Conservation (phyloP, 169 alveolate genomes). For the Cryptosporidium meleagridis region DNA sequence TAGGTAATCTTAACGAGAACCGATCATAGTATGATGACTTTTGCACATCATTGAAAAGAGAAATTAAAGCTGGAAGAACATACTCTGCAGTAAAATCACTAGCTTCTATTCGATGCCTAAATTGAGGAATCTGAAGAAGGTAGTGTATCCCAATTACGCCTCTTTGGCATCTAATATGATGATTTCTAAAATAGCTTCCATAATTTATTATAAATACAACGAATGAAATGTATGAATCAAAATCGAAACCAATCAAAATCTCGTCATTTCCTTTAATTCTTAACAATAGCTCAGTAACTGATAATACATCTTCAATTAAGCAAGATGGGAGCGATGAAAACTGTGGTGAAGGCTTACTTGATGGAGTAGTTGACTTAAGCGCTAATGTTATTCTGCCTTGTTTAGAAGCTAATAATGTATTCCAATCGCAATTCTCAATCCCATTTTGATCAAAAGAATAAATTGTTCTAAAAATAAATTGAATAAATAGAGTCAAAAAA, state of each 20-base stretch:
- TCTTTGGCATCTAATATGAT: slow-evolving; percentile 87
- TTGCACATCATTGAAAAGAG: slow-evolving; percentile 83
- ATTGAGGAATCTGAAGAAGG: slow-evolving; percentile 78
- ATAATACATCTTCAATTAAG: slow-evolving; percentile 80
- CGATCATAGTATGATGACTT: slow-evolving; percentile 84
- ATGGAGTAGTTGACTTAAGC: slow-evolving; percentile 70
- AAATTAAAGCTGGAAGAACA: slow-evolving; percentile 83
- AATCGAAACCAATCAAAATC: slow-evolving; percentile 81
- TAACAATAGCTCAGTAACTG: slow-evolving; percentile 77
- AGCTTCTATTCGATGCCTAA: slow-evolving; percentile 75
- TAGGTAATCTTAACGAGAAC: slow-evolving; percentile 82
- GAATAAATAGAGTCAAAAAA: slow-evolving; percentile 74
- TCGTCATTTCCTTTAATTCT: slow-evolving; percentile 76
- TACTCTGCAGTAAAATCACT: slow-evolving; percentile 75
- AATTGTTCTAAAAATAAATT: slow-evolving; percentile 73
- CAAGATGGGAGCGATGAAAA: slow-evolving; percentile 83
- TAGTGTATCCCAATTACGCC: slow-evolving; percentile 79
- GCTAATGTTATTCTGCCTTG: slow-evolving; percentile 49
- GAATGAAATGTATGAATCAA: slow-evolving; percentile 84
- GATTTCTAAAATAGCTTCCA: slow-evolving; percentile 83
- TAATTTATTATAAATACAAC: slow-evolving; percentile 84
- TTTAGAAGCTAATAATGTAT: slow-evolving; percentile 22
- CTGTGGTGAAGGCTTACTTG: slow-evolving; percentile 79
- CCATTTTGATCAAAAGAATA: slow-evolving; percentile 62
- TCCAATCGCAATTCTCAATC: slow-evolving; percentile 36